Percentiles rank a stretch among this genome's conserved stretches.
These are phyloP conservation scores for Strigomonas galati DNA, from an alignment of 208 protist genomes.

Conservation along the genomic window DNA sequence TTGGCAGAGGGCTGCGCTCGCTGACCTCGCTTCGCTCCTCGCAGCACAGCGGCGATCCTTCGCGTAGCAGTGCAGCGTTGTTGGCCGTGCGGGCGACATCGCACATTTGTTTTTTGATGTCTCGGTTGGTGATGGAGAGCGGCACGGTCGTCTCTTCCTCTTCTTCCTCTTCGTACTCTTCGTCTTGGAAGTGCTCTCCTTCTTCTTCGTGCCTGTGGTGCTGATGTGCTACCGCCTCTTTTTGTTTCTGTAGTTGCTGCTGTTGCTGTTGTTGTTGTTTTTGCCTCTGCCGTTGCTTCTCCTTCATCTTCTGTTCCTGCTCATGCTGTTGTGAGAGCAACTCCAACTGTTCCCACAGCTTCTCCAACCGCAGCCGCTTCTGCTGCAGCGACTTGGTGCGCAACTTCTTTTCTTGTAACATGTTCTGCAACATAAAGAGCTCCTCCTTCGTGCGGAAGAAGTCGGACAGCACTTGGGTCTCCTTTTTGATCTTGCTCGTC, in stretches of 20 bases:
- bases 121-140: no score
- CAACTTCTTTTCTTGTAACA: conserved; percentile 1
- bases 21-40: no score
- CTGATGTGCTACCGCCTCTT: neutral
- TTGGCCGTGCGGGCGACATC: no score
- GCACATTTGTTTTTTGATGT: no score
- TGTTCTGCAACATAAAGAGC: neutral
- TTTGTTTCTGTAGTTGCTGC: neutral
- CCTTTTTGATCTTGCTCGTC: neutral
- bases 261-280: neutral
- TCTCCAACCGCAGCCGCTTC: neutral
- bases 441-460: neutral
- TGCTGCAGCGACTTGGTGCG: neutral
- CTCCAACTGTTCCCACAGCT: neutral
- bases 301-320: neutral
- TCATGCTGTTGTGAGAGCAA: neutral
- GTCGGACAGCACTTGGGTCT: neutral
- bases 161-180: conserved; percentile 5
- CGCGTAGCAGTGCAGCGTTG: no score
- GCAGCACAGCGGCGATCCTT: no score
- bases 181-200: neutral
- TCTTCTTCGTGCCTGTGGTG: neutral
- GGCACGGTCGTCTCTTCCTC: neutral
- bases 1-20: no score
- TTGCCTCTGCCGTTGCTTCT: neutral